Evolutionary conservation across 2,329 filamentous ascomycete species (phyloP).

Genomic region (Paecilomyces sp.): DNA sequence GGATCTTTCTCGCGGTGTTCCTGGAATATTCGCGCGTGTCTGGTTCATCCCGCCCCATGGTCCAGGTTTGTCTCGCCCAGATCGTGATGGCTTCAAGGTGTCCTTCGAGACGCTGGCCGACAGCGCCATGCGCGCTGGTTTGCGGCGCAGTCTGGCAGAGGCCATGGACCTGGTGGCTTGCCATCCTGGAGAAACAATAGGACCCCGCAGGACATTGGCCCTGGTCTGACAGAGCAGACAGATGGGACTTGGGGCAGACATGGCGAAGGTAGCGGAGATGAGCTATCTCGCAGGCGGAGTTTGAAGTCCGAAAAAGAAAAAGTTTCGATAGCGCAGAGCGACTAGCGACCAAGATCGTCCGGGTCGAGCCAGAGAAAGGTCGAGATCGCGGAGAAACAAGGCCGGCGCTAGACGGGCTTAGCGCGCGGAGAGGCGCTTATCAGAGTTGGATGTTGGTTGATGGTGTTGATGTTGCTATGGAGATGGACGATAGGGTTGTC

Average conservation of each 20-base stretch:
- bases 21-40: constrained; percentile 40
- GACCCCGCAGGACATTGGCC: constrained; percentile 8
- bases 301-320: neutral
- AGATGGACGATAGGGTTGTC: constrained; percentile 11
- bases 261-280: neutral
- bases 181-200: constrained; percentile 14
- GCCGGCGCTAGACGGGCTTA: neutral
- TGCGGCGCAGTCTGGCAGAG: constrained; percentile 23
- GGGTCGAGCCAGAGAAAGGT: neutral
- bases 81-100: constrained; percentile 25
- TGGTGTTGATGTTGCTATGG: neutral
- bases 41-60: constrained; percentile 57
- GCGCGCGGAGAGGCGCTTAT: neutral
- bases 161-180: constrained; percentile 25
- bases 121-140: constrained; percentile 28
- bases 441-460: neutral
- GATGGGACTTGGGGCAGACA: constrained; percentile 13
- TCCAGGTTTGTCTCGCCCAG: constrained; percentile 38
- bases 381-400: neutral
- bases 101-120: constrained; percentile 27
- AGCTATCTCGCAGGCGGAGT: neutral
- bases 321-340: neutral
- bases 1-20: constrained; percentile 27
- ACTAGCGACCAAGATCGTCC: neutral
- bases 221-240: constrained; percentile 27